Evolutionary conservation across 371 early-diverging fungal species (phyloP).

Genomic region (Dichotomocladium elegans): DNA sequence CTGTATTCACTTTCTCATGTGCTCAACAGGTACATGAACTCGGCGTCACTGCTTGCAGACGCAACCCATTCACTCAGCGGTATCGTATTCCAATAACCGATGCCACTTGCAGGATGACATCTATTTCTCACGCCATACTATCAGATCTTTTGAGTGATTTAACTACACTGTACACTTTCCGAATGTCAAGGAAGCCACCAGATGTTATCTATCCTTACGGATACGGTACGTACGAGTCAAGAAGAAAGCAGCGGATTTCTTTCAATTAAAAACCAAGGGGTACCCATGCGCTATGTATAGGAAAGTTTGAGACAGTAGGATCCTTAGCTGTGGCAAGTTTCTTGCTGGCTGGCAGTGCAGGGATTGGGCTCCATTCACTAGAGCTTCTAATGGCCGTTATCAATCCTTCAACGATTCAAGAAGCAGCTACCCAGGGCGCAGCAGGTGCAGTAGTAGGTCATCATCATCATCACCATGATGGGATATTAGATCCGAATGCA

Average conservation of each 20-base stretch:
- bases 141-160: constrained; percentile 65
- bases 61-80: constrained; percentile 66
- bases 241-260: not conserved
- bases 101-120: not conserved
- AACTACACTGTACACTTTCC: constrained; percentile 68
- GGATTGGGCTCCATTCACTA: constrained; percentile 64
- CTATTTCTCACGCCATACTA: not conserved
- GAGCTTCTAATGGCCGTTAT: constrained; percentile 42
- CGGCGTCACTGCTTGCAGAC: constrained; percentile 69
- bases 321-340: constrained; percentile 64
- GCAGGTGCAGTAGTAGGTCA: constrained; percentile 3
- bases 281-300: constrained; percentile 17
- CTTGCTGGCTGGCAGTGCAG: constrained; percentile 56
- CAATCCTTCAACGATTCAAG: constrained; percentile 7
- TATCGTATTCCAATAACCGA: constrained; percentile 8
- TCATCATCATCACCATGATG: constrained; percentile 33
- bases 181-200: constrained; percentile 58
- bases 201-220: constrained; percentile 63
- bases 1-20: no score
- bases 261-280: not conserved
- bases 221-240: constrained; percentile 42
- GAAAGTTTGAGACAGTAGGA: constrained; percentile 69
- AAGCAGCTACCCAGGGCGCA: constrained; percentile 1
- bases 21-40: no score
- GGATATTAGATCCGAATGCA: constrained; percentile 59